phyloP scores from a whole-genome alignment of 345 rosid genomes.

The Rhodomyrtus tomentosa region DNA sequence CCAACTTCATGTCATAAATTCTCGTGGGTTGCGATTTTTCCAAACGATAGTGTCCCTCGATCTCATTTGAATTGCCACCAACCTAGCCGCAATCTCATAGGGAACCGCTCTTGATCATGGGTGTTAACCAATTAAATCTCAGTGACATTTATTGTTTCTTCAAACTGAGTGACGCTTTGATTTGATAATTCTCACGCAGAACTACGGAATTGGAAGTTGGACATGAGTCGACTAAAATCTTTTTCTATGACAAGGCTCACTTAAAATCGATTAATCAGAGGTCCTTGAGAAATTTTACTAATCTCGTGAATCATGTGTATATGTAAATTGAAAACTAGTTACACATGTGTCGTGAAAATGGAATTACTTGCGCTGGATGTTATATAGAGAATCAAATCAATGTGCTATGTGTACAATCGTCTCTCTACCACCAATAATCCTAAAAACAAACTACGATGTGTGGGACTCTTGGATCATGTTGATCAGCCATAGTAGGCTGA shows the following conservation, averaged over 20 bases:
- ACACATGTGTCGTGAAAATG: not conserved
- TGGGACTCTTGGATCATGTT: not conserved
- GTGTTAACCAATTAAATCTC: too few species aligned
- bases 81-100: too few species aligned
- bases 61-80: too few species aligned
- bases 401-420: not conserved
- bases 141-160: too few species aligned
- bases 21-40: too few species aligned
- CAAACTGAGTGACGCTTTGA: not conserved
- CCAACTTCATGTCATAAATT: too few species aligned
- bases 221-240: not conserved
- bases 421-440: not conserved
- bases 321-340: not conserved
- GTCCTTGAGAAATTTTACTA: not conserved
- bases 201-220: not conserved
- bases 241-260: not conserved
- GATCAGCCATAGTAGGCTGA: not conserved
- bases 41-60: too few species aligned
- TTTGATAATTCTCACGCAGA: not conserved
- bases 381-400: not conserved
- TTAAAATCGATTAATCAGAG: not conserved
- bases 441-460: not conserved
- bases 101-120: too few species aligned
- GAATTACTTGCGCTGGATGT: not conserved
- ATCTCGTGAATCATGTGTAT: rapidly evolving